phyloP scores from a whole-genome alignment of 163 green algal genomes.

The Scenedesmus sp. region DNA sequence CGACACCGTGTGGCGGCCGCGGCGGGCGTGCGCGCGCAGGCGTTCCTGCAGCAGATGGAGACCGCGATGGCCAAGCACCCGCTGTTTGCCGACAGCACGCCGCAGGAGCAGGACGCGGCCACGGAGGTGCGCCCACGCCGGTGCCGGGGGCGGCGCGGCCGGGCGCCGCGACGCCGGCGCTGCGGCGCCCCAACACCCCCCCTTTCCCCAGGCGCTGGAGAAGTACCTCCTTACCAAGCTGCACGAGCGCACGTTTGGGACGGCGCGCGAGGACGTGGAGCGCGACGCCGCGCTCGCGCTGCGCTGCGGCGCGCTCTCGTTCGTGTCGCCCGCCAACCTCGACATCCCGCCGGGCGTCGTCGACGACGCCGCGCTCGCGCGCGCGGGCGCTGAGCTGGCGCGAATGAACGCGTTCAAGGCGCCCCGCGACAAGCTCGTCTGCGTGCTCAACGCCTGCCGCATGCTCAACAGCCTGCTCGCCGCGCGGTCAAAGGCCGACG shows the following conservation, averaged over 20 bases:
- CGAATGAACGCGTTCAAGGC: slow-evolving; percentile 89
- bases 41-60: slow-evolving; percentile 82
- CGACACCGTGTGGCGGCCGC: not conserved
- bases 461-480: slow-evolving; percentile 71
- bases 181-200: no score
- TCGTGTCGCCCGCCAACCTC: slow-evolving; percentile 87
- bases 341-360: slow-evolving; percentile 67
- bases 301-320: slow-evolving; percentile 75
- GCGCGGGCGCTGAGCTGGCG: slow-evolving; percentile 86
- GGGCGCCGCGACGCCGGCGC: not conserved
- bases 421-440: slow-evolving; percentile 96
- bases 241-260: slow-evolving; percentile 80
- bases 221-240: slow-evolving; percentile 99
- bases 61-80: slow-evolving; percentile 74
- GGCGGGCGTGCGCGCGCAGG: slow-evolving; percentile 54
- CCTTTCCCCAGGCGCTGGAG: slow-evolving; percentile 84
- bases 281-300: slow-evolving; percentile 72
- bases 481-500: slow-evolving; percentile 12
- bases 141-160: not conserved
- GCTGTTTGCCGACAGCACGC: slow-evolving; percentile 72
- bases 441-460: slow-evolving; percentile 91
- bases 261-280: slow-evolving; percentile 71
- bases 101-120: slow-evolving; percentile 76
- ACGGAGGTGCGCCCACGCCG: slow-evolving; percentile 69
- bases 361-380: slow-evolving; percentile 61